A percentile compares a stretch with the other conserved stretches of the same genome.
Evolutionary conservation across 1,284 basidiomycete species (phyloP).

Genomic region (Cutaneotrichosporon sp.): DNA sequence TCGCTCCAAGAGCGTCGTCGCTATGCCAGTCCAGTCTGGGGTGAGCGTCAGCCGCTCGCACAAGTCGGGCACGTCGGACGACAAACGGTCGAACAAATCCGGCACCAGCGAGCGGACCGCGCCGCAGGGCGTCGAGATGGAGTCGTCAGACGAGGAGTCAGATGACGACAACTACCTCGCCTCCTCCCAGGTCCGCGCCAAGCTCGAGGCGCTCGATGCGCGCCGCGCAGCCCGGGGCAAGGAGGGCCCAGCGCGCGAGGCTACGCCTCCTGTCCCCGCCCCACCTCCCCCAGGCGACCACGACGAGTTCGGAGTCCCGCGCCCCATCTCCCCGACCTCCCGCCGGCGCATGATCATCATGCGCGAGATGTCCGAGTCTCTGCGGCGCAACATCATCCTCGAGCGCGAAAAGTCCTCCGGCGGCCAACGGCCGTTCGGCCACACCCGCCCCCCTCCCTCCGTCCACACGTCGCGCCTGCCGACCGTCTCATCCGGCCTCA

Average conservation of each 20-base stretch:
- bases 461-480: conserved; percentile 26
- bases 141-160: conserved; percentile 34
- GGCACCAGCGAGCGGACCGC: conserved; percentile 3
- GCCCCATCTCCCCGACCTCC: conserved; percentile 38
- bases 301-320: conserved; percentile 29
- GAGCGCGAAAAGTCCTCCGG: conserved; percentile 44
- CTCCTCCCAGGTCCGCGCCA: conserved; percentile 32
- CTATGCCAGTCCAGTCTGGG: conserved; percentile 42
- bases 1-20: conserved; percentile 42
- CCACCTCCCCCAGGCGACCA: conserved; percentile 4
- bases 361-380: conserved; percentile 45
- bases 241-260: not conserved
- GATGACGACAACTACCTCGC: conserved; percentile 37
- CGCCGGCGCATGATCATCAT: conserved; percentile 41
- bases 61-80: conserved; percentile 9
- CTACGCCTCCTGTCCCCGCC: not conserved
- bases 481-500: conserved; percentile 26
- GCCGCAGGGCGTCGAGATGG: conserved; percentile 27
- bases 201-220: conserved; percentile 35
- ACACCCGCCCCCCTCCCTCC: conserved; percentile 28
- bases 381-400: conserved; percentile 40
- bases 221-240: not conserved
- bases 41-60: conserved; percentile 34
- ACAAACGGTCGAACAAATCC: conserved; percentile 8
- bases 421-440: conserved; percentile 9